These are phyloP conservation scores for Colletotrichum tropicicola DNA, from an alignment of 2,329 filamentous ascomycete species.

Conservation along the genomic window DNA sequence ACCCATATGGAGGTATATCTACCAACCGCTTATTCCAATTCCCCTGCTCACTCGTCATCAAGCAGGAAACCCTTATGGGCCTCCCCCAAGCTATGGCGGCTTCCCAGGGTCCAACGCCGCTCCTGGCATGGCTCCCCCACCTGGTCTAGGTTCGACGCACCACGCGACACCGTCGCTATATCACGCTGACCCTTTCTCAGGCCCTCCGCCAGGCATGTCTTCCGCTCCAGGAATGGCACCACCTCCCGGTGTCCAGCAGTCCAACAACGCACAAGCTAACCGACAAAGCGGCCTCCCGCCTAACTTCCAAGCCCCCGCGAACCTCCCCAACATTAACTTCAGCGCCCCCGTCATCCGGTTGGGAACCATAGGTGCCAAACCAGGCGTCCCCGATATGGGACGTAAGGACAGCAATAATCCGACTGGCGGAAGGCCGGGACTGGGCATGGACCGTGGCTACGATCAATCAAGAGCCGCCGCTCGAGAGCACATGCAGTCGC, in stretches of 20 bases:
- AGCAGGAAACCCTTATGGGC: conserved; percentile 70
- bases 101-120: conserved; percentile 70
- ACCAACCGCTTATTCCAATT: conserved; percentile 26
- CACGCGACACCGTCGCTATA: not conserved
- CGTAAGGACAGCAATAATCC: conserved; percentile 52
- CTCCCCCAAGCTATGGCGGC: conserved; percentile 76
- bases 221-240: conserved; percentile 82
- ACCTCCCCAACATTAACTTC: conserved; percentile 98
- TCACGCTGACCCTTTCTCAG: conserved; percentile 49
- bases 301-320: conserved; percentile 87
- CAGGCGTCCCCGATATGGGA: conserved; percentile 51
- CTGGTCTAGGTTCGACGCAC: conserved; percentile 77
- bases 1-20: conserved; percentile 64
- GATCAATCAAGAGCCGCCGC: conserved; percentile 74
- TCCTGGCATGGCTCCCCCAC: conserved; percentile 79
- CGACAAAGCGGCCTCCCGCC: conserved; percentile 82
- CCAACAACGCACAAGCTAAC: conserved; percentile 77
- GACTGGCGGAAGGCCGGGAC: conserved; percentile 53
- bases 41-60: not conserved
- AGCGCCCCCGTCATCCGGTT: conserved; percentile 95
- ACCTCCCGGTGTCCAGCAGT: conserved; percentile 80
- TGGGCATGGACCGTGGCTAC: conserved; percentile 70
- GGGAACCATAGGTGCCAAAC: conserved; percentile 79
- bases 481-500: conserved; percentile 74
- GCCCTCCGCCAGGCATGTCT: conserved; percentile 82